phyloP scores from a whole-genome alignment of 2,329 filamentous ascomycete species.

The Fonsecaea multimorphosa region DNA sequence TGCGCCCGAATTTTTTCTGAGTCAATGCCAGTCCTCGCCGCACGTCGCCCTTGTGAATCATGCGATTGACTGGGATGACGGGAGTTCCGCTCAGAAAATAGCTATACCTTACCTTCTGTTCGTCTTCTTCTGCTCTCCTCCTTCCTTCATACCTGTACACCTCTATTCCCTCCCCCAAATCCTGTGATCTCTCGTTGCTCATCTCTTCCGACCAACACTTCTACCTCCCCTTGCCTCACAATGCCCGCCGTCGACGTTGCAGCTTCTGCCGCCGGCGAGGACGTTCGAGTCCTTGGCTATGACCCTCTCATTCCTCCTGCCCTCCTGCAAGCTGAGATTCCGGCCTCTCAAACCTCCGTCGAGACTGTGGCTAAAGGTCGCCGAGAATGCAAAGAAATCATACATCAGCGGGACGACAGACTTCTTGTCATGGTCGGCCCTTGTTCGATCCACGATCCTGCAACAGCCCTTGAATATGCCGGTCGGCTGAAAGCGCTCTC shows the following conservation, averaged over 20 bases:
- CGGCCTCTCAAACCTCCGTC: slow-evolving; percentile 55
- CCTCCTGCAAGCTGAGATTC: slow-evolving; percentile 92
- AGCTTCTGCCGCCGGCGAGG: slow-evolving; percentile 34
- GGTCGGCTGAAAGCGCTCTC: slow-evolving; percentile 79
- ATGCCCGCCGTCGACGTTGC: slow-evolving; percentile 43
- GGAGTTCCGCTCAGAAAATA: neutral
- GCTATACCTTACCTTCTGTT: slow-evolving; percentile 1
- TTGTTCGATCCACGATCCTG: slow-evolving; percentile 95
- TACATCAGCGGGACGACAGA: slow-evolving; percentile 65
- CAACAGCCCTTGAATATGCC: slow-evolving; percentile 91
- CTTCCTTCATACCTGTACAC: neutral
- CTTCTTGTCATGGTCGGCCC: slow-evolving; percentile 86
- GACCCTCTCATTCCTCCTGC: slow-evolving; percentile 92
- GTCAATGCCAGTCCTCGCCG: slow-evolving; percentile 18
- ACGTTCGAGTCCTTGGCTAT: slow-evolving; percentile 75
- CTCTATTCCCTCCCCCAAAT: neutral
- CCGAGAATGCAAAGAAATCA: slow-evolving; percentile 65
- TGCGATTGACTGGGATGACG: slow-evolving; percentile 10
- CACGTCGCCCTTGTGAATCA: slow-evolving; percentile 26
- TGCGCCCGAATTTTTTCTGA: slow-evolving; percentile 1
- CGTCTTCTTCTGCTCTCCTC: neutral
- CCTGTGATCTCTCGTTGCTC: slow-evolving; percentile 1
- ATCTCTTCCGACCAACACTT: slow-evolving; percentile 42
- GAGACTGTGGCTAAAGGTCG: slow-evolving; percentile 65
- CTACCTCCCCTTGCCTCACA: slow-evolving; percentile 67